Base-by-base conservation (phyloP, 192 early-diverging fungal species). In the Backusella psychrophila region DNA sequence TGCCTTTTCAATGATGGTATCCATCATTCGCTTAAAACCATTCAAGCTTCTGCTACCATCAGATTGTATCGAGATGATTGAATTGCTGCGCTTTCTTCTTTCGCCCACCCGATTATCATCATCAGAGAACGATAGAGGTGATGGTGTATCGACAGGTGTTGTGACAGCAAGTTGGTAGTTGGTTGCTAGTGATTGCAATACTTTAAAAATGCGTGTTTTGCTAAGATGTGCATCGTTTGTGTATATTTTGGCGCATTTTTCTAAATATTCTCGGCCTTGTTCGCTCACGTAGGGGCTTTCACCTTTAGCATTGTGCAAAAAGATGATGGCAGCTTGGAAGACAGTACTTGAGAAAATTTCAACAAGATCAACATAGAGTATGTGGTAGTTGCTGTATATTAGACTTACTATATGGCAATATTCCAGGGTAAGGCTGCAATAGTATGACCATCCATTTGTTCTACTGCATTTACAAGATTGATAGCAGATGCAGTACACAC, bases 301-400 rank as follows among this genome's bases (percentile, higher is more conserved):
- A 15, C 71, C 72, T 67, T 75, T 81, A 33, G 80, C 68, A 31
- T 72, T 74, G 35, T 78, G 73, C 29, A 81, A 71, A 75, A 81
- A 81, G 36, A 81, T 78, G 41, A 81, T 77, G n/a, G 76, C 69
- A 34, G 76, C 68, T 56, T 81, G 80, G 12, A 78, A 77, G 31
- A 81, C 73, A 26, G 80, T 46, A 33, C 33, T 33, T 33, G 33
- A 3, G 33, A 33, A 33, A 3, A 33, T 33, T 33, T 33, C 33
- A 33, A 33, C 2, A 33, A 3, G 33, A 33, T 33, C 33, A 33
- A 33, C 33, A 33, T 33, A 33, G 33, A 33, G 46, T 17, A n/a
- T 49, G 46, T 69, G 2, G n/a, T 31, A 17, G 17, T 4, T 33
- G 6, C 3, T 39, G 38, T 39, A 11, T 63, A 63, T 9, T 21